Conservation (phyloP, 1,139 yeast species). For the Yamadazyma trypodendri region DNA sequence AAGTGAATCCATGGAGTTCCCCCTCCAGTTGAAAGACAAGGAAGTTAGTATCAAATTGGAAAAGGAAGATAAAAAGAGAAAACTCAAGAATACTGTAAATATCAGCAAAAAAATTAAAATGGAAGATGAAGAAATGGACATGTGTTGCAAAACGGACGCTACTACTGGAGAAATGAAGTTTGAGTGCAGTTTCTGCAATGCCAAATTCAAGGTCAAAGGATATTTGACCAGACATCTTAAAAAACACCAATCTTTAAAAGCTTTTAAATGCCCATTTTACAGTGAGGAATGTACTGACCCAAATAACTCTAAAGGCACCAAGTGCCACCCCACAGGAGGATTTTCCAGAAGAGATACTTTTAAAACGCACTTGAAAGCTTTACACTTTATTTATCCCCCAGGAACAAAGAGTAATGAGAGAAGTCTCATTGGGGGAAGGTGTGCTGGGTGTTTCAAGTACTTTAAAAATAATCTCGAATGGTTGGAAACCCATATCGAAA, state of each 20-base stretch:
- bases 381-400: conserved; percentile 59
- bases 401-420: conserved; percentile 53
- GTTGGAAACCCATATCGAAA: conserved; percentile 51
- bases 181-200: conserved; percentile 45
- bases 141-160: background rate
- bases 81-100: background rate
- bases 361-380: conserved; percentile 56
- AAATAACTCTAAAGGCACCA: conserved; percentile 28
- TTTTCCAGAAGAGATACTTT: conserved; percentile 59
- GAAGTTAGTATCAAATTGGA: background rate
- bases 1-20: conserved; percentile 7
- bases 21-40: background rate
- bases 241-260: conserved; percentile 50
- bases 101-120: conserved; percentile 5
- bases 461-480: conserved; percentile 49
- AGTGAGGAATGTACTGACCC: conserved; percentile 22
- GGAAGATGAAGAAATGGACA: conserved; percentile 2
- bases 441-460: conserved; percentile 56
- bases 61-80: conserved; percentile 7
- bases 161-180: conserved; percentile 7
- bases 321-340: conserved; percentile 61
- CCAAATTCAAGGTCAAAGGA: conserved; percentile 54
- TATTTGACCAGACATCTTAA: conserved; percentile 56
- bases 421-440: conserved; percentile 45
- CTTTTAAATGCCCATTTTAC: conserved; percentile 56